Conservation (phyloP, 129 eudicot genomes). For the Flaveria bidentis region DNA sequence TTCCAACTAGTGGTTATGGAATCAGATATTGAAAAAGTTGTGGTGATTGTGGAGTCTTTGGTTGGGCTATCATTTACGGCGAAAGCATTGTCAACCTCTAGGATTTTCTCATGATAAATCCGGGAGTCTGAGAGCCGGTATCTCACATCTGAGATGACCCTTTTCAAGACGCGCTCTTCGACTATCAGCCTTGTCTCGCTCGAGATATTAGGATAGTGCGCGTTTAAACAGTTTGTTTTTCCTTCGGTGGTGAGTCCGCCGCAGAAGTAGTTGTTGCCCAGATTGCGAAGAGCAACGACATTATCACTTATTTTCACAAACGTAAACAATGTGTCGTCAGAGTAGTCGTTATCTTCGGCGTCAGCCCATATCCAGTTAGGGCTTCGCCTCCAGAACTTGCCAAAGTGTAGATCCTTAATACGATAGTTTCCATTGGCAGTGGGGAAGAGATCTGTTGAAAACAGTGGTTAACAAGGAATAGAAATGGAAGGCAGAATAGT, state of each 20-base stretch:
- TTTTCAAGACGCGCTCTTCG: not conserved
- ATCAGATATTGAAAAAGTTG: too few species aligned
- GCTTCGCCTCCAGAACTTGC: slow-evolving; percentile 6
- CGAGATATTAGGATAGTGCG: not conserved
- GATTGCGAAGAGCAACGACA: not conserved
- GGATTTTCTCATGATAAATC: not conserved
- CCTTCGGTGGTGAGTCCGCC: not conserved
- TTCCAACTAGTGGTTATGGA: not conserved
- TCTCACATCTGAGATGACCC: not conserved
- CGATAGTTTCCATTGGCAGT: slow-evolving; percentile 3
- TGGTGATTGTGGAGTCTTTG: too few species aligned
- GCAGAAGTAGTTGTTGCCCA: slow-evolving; percentile 9
- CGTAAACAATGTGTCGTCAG: slow-evolving; percentile 12
- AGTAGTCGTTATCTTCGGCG: not conserved
- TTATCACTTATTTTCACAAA: slow-evolving; percentile 5
- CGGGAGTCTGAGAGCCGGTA: slow-evolving; percentile 11
- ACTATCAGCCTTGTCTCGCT: not conserved
- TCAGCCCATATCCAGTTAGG: slow-evolving; percentile 23
- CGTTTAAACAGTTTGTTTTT: not conserved
- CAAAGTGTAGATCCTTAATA: not conserved
- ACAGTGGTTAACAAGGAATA: too few species aligned
- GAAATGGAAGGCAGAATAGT: too few species aligned
- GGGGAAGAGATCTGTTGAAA: slow-evolving; percentile 10
- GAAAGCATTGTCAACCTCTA: not conserved
- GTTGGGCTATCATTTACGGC: not conserved